Evolutionary conservation across 495 filamentous ascomycete species (phyloP), one percentile per base, ranked within the genome.

Genomic region (Annulohypoxylon stygium): DNA sequence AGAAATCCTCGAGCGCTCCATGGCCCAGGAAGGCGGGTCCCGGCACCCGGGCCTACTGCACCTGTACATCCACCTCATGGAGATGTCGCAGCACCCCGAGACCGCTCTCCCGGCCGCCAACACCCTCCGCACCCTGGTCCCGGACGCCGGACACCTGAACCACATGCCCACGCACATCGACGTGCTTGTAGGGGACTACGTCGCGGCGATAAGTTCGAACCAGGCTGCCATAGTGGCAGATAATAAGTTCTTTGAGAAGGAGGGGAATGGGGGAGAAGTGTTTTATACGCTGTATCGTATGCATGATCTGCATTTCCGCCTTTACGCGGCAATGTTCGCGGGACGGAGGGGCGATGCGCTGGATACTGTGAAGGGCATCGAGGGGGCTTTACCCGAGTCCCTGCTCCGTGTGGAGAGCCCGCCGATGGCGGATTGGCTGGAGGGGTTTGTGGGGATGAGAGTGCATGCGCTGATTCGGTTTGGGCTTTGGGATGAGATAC

Each of bases 111-210:
- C 78, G 1, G 82, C 82, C 5, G 89, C 90, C 0, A 86, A 91
- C 62, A 81, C 83, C 47, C 84, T 93, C 2, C 87, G 90, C 2
- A 85, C 84, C 0, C 83, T 92, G 1, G 85, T 90, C 0, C 90
- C 91, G 0, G 89, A 92, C 61, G 83, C 88, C 0, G 91, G 91
- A 3, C 91, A 93, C 73, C 82, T 93, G n/a, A 85, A 89, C 54
- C 91, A 93, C 71, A 93, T 93, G 91, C 90, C 90, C 0, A 86
- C 85, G 0, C 91, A 93, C 73, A 79, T 93, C 26, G 90, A 92
- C 77, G 81, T 92, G 8, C 81, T 93, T 3, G 86, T 87, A 57
- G 91, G 91, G 1, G 89, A 92, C 66, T 93, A 92, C 75, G 83
- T 86, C 4, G 82, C 81, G 14, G 90, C 88, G 0, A 85, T 92